Percentiles rank a stretch among this genome's conserved stretches.
phyloP scores from a whole-genome alignment of 495 filamentous ascomycete genomes.

The Rhizodiscina lignyota region DNA sequence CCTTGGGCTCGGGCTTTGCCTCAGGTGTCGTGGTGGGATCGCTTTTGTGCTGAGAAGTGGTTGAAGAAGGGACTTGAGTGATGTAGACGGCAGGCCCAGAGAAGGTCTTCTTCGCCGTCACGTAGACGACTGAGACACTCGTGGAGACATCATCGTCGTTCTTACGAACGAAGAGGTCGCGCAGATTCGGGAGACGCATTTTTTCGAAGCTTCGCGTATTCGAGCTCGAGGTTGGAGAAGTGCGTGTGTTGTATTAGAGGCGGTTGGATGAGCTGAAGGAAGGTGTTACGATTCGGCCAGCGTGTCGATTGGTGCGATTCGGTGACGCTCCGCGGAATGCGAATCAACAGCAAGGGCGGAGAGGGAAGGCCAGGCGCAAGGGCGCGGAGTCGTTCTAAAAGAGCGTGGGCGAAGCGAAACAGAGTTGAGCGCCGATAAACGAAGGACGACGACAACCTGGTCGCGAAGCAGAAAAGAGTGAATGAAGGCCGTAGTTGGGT shows the following conservation, averaged over 20 bases:
- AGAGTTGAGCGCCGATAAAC: constrained; percentile 1
- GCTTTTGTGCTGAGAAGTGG: constrained; percentile 3
- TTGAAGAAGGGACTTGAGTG: constrained; percentile 20
- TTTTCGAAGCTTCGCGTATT: not conserved
- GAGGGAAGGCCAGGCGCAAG: too few relatives aligned
- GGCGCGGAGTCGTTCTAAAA: too few relatives aligned
- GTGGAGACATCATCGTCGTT: too few relatives aligned
- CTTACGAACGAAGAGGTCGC: too few relatives aligned
- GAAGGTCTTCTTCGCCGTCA: constrained; percentile 38
- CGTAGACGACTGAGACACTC: constrained; percentile 35
- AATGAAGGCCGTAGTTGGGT: not conserved
- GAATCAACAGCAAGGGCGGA: too few relatives aligned
- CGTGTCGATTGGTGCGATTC: too few relatives aligned
- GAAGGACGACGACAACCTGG: constrained; percentile 1
- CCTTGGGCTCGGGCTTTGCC: constrained; percentile 2
- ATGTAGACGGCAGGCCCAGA: constrained; percentile 37
- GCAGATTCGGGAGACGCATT: not conserved
- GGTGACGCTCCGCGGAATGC: too few relatives aligned
- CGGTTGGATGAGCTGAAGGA: too few relatives aligned
- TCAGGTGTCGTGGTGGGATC: constrained; percentile 3
- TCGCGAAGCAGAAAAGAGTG: not conserved
- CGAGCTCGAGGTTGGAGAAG: too few relatives aligned
- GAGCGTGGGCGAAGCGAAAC: too few relatives aligned
- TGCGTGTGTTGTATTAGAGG: too few relatives aligned
- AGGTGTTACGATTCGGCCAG: too few relatives aligned